Percentiles rank a stretch among this genome's conserved stretches.
These are phyloP conservation scores for Dichotomocladium elegans DNA, from an alignment of 371 early-diverging fungal species.

Conservation along the genomic window DNA sequence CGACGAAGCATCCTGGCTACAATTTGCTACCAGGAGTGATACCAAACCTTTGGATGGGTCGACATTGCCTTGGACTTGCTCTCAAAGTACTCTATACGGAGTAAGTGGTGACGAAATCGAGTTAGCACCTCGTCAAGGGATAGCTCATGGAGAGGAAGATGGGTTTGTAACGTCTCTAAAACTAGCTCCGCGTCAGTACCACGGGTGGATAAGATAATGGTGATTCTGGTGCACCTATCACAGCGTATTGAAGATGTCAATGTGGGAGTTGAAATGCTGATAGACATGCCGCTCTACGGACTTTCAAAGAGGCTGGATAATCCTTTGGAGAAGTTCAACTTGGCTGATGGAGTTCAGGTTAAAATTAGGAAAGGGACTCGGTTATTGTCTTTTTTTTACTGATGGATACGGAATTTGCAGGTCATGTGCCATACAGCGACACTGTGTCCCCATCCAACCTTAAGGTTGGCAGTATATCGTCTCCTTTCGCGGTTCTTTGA, in stretches of 20 bases:
- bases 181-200: neutral
- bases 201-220: conserved; percentile 9
- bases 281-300: neutral
- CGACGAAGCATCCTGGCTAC: neutral
- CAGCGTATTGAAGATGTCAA: neutral
- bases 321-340: neutral
- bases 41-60: conserved; percentile 7
- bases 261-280: neutral
- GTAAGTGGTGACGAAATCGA: too few relatives aligned
- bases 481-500: conserved; percentile 16
- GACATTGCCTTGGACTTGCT: conserved; percentile 5
- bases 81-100: too few relatives aligned
- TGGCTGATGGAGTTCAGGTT: conserved; percentile 8
- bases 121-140: conserved; percentile 3
- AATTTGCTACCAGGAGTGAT: conserved; percentile 5
- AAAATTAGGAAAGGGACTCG: too few relatives aligned
- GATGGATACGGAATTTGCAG: neutral
- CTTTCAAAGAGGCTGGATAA: neutral
- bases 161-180: neutral
- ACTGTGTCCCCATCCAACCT: conserved; percentile 5
- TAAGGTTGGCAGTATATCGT: conserved; percentile 18
- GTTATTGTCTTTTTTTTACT: neutral
- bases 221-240: conserved; percentile 7
- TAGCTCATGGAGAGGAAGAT: neutral
- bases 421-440: conserved; percentile 1